Percentiles rank a stretch among this genome's conserved stretches.
Evolutionary conservation across 140 eudicot genomes (phyloP).

Genomic region (Senecio squalidus): DNA sequence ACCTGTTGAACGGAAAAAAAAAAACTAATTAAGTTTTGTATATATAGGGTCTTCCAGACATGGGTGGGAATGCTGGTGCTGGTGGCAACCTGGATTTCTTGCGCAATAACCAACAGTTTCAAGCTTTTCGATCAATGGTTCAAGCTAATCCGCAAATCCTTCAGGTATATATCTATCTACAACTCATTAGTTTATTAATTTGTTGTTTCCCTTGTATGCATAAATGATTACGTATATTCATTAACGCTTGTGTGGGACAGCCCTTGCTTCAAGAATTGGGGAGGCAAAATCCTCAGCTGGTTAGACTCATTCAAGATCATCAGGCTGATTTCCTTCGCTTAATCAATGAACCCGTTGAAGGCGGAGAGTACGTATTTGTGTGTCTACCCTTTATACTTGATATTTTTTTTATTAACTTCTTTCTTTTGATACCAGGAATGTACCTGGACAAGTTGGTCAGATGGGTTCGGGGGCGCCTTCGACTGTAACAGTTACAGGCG

Average conservation of each 20-base stretch:
- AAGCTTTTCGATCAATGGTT: slow-evolving; percentile 90
- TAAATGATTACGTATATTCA: background rate
- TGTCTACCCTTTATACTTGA: background rate
- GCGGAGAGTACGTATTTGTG: slow-evolving; percentile 59
- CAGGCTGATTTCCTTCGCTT: slow-evolving; percentile 84
- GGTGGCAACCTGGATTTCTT: slow-evolving; percentile 74
- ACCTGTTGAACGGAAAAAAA: background rate
- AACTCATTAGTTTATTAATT: too few species aligned
- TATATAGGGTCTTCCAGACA: slow-evolving; percentile 70
- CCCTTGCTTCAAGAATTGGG: slow-evolving; percentile 97
- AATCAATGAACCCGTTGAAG: slow-evolving; percentile 84
- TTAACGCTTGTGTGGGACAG: slow-evolving; percentile 24
- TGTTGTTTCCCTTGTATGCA: too few species aligned
- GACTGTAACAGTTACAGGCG: slow-evolving; percentile 66
- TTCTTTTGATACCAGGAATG: slow-evolving; percentile 41
- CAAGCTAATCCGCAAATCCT: slow-evolving; percentile 91
- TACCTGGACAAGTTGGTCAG: slow-evolving; percentile 54
- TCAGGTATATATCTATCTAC: slow-evolving; percentile 57
- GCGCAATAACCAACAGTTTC: slow-evolving; percentile 82
- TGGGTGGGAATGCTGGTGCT: slow-evolving; percentile 49
- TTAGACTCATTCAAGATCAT: slow-evolving; percentile 81
- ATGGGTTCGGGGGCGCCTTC: slow-evolving; percentile 62
- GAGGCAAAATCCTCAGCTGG: slow-evolving; percentile 79
- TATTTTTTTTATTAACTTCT: background rate
- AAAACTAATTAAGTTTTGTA: background rate